A percentile compares a stretch with the other conserved stretches of the same genome.
Evolutionary conservation across 2,329 filamentous ascomycete genomes (phyloP).

Genomic region (Pseudogymnoascus sp.): DNA sequence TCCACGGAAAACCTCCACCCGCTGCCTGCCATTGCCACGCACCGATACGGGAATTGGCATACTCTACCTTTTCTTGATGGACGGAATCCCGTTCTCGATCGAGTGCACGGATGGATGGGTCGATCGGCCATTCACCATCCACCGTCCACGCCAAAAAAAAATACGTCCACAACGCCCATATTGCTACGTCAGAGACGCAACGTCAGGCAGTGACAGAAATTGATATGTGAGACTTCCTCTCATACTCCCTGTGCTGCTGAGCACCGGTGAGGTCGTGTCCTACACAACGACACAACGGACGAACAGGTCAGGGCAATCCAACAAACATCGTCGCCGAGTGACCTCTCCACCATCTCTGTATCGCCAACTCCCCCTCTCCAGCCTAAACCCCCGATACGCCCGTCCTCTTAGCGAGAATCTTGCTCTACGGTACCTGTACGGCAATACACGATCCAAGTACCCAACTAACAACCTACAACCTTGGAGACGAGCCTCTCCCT

Average conservation of each 20-base stretch:
- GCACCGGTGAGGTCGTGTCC: background rate
- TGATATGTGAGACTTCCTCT: background rate
- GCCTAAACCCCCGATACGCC: background rate
- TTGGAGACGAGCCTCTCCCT: background rate
- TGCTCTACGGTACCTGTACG: background rate
- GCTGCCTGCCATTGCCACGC: background rate
- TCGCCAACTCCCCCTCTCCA: background rate
- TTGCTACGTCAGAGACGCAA: conserved; percentile 5
- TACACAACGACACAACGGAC: background rate
- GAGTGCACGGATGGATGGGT: background rate
- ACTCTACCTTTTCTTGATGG: background rate
- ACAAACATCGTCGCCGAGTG: background rate
- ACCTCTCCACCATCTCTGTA: background rate
- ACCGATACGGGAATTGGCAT: background rate
- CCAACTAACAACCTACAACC: background rate
- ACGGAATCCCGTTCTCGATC: background rate
- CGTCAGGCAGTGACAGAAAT: background rate
- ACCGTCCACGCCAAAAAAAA: background rate
- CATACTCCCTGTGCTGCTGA: background rate
- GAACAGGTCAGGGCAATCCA: background rate
- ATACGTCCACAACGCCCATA: background rate
- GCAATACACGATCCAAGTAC: background rate
- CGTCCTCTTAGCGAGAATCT: background rate
- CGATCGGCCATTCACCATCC: background rate
- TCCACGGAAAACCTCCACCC: background rate